phyloP scores from a whole-genome alignment of 768 basidiomycete species.

The Udeniomyces megalosporus region DNA sequence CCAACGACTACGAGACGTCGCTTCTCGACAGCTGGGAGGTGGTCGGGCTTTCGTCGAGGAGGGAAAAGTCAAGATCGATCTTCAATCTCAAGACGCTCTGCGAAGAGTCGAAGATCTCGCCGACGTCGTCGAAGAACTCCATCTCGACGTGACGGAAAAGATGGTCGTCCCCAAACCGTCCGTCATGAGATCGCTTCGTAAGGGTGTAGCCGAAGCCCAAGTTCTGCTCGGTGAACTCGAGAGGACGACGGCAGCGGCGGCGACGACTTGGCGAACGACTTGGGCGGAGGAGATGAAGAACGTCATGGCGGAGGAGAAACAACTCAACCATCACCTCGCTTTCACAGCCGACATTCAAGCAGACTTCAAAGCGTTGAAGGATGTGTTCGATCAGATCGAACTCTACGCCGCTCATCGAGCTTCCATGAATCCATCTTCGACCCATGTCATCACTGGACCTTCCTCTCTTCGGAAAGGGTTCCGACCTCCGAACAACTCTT shows the following conservation, averaged over 20 bases:
- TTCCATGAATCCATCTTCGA: constrained; percentile 22
- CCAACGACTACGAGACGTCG: constrained; percentile 70
- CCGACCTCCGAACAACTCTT: constrained; percentile 39
- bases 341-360: constrained; percentile 73
- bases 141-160: constrained; percentile 79
- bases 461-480: constrained; percentile 27
- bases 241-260: constrained; percentile 72
- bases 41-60: constrained; percentile 75
- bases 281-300: constrained; percentile 94
- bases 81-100: constrained; percentile 70
- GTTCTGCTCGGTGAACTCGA: constrained; percentile 58
- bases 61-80: constrained; percentile 81
- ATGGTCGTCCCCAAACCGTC: constrained; percentile 66
- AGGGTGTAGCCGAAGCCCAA: constrained; percentile 50
- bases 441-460: not conserved
- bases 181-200: constrained; percentile 52
- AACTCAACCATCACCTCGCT: constrained; percentile 82
- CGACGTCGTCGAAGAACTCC: constrained; percentile 73
- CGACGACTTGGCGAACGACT: constrained; percentile 96
- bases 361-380: constrained; percentile 74
- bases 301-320: constrained; percentile 92
- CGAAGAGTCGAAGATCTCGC: constrained; percentile 86
- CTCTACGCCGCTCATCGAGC: constrained; percentile 51
- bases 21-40: constrained; percentile 63
- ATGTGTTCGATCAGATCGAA: constrained; percentile 79